These are phyloP conservation scores for Hortaea werneckii DNA, from an alignment of 2,329 filamentous ascomycete genomes.

Conservation along the genomic window DNA sequence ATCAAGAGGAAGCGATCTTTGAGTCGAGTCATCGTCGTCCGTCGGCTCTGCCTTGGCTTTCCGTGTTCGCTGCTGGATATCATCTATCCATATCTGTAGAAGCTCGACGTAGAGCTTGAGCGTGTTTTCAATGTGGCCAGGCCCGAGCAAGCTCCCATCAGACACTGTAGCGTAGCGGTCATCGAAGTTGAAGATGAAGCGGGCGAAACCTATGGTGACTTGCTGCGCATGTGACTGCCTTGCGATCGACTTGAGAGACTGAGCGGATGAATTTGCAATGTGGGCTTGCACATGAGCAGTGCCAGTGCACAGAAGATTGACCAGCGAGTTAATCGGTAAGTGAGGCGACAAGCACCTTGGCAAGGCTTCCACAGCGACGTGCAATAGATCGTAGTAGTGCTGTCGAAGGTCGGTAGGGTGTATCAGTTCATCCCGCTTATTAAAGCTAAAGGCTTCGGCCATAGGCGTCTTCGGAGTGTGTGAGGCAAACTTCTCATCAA, in stretches of 20 bases:
- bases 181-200: conserved; percentile 98
- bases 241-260: conserved; percentile 90
- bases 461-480: conserved; percentile 90
- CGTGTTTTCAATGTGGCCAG: conserved; percentile 89
- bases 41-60: conserved; percentile 55
- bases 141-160: conserved; percentile 90
- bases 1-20: conserved; percentile 46
- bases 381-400: conserved; percentile 87
- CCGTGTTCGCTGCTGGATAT: conserved; percentile 77
- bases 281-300: conserved; percentile 90
- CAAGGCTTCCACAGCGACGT: conserved; percentile 89
- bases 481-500: conserved; percentile 89
- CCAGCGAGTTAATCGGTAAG: conserved; percentile 84
- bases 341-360: conserved; percentile 87
- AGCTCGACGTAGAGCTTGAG: conserved; percentile 86
- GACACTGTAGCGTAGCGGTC: conserved; percentile 96
- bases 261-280: conserved; percentile 83
- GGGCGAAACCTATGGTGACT: conserved; percentile 90
- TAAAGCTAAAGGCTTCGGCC: conserved; percentile 85
- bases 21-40: conserved; percentile 43
- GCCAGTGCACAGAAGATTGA: conserved; percentile 90
- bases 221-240: conserved; percentile 86
- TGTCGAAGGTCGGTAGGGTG: conserved; percentile 73
- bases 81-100: conserved; percentile 93
- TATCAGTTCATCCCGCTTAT: conserved; percentile 67